Conservation (phyloP, 78 protist genomes). For the Blattamonas nauphoetae region DNA sequence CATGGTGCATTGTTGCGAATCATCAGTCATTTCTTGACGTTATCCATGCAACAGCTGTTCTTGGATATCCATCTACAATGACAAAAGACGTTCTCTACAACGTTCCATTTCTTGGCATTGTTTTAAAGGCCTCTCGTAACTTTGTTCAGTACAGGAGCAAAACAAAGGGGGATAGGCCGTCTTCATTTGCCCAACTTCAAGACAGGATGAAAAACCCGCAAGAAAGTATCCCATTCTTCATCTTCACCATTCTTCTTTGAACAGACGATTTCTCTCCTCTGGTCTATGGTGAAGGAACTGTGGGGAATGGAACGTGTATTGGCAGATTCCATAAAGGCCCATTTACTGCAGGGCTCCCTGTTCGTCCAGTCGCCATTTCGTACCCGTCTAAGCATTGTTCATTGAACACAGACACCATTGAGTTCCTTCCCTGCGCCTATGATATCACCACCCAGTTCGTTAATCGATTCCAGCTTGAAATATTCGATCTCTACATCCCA, state of each 20-base stretch:
- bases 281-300: background rate
- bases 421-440: background rate
- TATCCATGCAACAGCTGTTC: background rate
- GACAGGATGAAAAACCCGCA: background rate
- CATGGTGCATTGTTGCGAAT: background rate
- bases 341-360: background rate
- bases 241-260: no score
- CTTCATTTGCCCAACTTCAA: no score
- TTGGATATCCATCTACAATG: background rate
- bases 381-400: background rate
- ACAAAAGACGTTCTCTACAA: background rate
- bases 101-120: background rate
- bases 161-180: no score
- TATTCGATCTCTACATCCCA: background rate
- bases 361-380: background rate
- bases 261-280: background rate
- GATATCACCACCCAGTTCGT: background rate
- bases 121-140: background rate
- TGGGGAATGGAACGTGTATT: background rate
- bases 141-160: background rate
- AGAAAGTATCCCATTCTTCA: no score
- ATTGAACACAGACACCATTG: background rate
- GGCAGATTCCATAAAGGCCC: background rate
- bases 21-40: background rate
- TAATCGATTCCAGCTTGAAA: background rate